Base-by-base conservation (phyloP, 2,329 filamentous ascomycete species). In the Sclerotinia nivalis region DNA sequence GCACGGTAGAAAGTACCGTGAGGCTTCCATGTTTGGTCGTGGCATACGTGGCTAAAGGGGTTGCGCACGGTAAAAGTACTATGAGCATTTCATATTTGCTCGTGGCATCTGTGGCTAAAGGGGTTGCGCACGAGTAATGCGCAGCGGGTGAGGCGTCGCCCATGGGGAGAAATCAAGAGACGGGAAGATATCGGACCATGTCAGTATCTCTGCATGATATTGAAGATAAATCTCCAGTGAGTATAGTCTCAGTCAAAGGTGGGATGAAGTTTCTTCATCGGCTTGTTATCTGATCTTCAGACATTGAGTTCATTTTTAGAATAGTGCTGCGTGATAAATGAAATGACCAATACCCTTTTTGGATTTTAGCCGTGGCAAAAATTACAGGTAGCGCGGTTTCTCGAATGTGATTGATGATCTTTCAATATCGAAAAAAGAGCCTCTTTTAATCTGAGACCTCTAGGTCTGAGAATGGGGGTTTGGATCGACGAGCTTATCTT, bases 271-370 rank as follows among this genome's bases (percentile, higher is more conserved):
- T 56, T 58, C n/a, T 34, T 58, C 31, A 1, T 13, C 15, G 9
- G 22, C 13, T 4, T 25, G 56, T 59, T 59, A 59, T 59, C 56
- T 43, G n/a, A 59, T 59, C 56, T 59, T 59, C 34, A n/a, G 22
- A 59, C 22, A 13, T 7, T 6, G n/a, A 8, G 37, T 25, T 40
- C 1, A 25, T 25, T 25, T 40, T 25, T 18, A 25, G 34, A 18
- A 59, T 25, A 25, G 34, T 25, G 55, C 6, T 2, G 15, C n/a
- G 22, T 59, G 55, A 25, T 22, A 40, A 40, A n/a, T 15, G 37
- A 18, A 40, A 37, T 25, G 34, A 18, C 9, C n/a, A 59, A 18
- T 22, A 18, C 15, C 22, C 18, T 43, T 58, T 59, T 59, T 37
- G 37, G 34, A 59, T 43, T 40, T 15, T 43, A 43, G 40, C 18